These are phyloP conservation scores for Silene noctiflora DNA, from an alignment of 179 eudicot genomes.

Conservation along the genomic window DNA sequence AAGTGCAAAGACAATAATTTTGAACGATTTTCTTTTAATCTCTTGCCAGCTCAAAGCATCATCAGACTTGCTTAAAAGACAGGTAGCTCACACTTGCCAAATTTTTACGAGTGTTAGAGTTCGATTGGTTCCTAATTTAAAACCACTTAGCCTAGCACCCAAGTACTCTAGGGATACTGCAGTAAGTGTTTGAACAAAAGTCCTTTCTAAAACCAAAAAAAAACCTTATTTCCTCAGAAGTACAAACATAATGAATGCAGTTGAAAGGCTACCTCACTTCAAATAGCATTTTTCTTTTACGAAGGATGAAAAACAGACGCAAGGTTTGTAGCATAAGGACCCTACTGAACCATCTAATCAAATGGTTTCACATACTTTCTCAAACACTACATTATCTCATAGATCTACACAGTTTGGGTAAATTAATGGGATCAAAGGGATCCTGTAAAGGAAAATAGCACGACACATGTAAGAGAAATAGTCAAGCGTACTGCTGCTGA, in stretches of 20 bases:
- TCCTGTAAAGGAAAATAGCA: not conserved
- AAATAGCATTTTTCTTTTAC: not conserved
- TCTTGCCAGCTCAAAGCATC: not conserved
- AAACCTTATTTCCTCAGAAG: slow-evolving; percentile 4
- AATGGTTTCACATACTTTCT: not conserved
- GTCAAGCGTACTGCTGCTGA: not conserved
- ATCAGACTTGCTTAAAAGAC: not conserved
- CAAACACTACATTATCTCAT: not conserved
- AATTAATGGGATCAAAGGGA: not conserved
- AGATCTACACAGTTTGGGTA: not conserved
- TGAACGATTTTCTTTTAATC: not conserved
- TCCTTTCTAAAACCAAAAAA: not conserved
- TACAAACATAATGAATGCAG: not conserved
- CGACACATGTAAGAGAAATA: not conserved
- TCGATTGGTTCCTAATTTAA: not conserved
- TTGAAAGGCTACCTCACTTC: not conserved
- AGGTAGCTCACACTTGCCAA: slow-evolving; percentile 2
- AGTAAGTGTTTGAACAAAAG: not conserved
- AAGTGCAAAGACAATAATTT: not conserved
- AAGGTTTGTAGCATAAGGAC: not conserved
- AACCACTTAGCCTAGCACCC: not conserved
- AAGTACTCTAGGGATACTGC: not conserved
- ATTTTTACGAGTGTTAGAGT: not conserved
- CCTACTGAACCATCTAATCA: not conserved
- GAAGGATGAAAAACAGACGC: not conserved